These are phyloP conservation scores for Russula sp. DNA, from an alignment of 768 basidiomycete species.

Conservation along the genomic window DNA sequence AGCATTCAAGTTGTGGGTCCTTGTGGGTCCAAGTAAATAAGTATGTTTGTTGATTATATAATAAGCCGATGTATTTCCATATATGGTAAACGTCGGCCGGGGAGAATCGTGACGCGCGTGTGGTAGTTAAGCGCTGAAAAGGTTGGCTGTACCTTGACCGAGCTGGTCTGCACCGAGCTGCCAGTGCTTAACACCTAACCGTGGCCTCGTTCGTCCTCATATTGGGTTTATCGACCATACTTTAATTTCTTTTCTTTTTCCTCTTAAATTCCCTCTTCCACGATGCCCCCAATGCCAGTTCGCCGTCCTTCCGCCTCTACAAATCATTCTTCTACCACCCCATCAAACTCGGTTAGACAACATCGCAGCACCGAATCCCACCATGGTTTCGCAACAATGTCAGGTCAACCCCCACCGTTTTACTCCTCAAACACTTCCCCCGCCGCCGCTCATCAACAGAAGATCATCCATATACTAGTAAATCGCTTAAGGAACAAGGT, in stretches of 20 bases:
- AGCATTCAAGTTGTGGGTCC: constrained; percentile 26
- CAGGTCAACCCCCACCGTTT: constrained; percentile 27
- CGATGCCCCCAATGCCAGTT: constrained; percentile 37
- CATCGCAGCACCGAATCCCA: constrained; percentile 60
- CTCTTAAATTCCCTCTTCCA: not conserved
- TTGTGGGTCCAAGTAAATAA: constrained; percentile 27
- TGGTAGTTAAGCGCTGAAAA: not conserved
- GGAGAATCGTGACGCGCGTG: constrained; percentile 3
- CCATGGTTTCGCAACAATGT: constrained; percentile 21
- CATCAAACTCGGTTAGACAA: constrained; percentile 39
- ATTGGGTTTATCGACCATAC: not conserved
- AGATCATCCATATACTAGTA: constrained; percentile 74
- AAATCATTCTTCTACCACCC: constrained; percentile 33
- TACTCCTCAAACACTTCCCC: constrained; percentile 31
- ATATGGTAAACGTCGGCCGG: not conserved
- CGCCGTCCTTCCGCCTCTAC: constrained; percentile 60
- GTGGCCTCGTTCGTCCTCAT: not conserved
- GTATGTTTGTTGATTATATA: not conserved
- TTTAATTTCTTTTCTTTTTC: not conserved
- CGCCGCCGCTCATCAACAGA: constrained; percentile 62
- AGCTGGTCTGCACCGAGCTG: not conserved
- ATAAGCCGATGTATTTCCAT: not conserved
- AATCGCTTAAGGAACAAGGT: constrained; percentile 80
- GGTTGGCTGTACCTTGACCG: not conserved
- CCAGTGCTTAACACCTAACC: not conserved